Evolutionary conservation across 306 rosid species (phyloP), one percentile per base, ranked within the genome.

Genomic region (Canavalia ensiformis): DNA sequence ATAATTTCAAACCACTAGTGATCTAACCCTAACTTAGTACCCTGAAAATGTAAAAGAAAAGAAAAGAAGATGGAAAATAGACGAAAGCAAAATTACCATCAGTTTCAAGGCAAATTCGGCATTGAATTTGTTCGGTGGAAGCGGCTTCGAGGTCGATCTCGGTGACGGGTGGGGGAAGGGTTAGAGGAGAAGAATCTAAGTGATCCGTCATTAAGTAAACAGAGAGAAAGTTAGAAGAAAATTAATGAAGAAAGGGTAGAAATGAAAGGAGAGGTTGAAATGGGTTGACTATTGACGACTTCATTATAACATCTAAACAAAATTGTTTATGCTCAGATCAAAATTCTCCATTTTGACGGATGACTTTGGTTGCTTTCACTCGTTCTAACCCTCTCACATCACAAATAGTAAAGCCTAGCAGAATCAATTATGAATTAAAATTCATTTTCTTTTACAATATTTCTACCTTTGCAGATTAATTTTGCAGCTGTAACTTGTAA

Each of bases 131-230:
- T 28, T 93, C 92, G 58, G 90, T 87, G 77, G 93, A 88, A 31
- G 89, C 94, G 29, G 96, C 96, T 84, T 93, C 97, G 60, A 93
- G 94, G 87, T 93, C 96, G 92, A 93, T 89, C 89, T 88, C 91
- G 45, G 77, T 62, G 84, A 88, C 81, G 83, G 88, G 86, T 2
- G 84, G 11, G 5, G 91, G 90, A 60, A 91, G 58, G 57, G 90
- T 33, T 74, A 90, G 95, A 56, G 92, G 92, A 77, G 89, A 88
- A 64, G 89, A 74, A 68, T 88, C 92, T 0, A 85, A 84, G 47
- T 4, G 47, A 44, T 67, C 54, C 87, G 77, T 89, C 97, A 92
- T 92, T 51, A 56, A 13, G 42, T 30, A 82, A 77, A 37, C 3
- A n/a, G 4, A 39, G 49, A 51, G 7, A 72, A 49, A 62, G 46